Evolutionary conservation across 2,329 filamentous ascomycete genomes (phyloP).

Genomic region (Epicoccum sorghinum): DNA sequence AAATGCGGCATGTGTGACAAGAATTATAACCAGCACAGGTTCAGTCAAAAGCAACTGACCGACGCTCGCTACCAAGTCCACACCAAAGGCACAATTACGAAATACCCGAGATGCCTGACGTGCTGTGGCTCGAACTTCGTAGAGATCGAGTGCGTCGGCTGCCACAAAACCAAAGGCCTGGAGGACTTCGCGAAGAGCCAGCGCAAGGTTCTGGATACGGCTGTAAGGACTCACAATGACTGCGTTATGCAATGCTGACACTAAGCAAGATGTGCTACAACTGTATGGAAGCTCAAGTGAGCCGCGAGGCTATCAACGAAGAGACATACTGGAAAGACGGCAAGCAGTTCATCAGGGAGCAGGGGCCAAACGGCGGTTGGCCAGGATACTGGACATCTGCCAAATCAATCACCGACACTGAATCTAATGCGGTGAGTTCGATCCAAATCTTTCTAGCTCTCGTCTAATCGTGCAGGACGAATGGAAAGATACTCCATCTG

Average conservation of each 20-base stretch:
- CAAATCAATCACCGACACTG: constrained; percentile 9
- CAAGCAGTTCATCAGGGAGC: constrained; percentile 28
- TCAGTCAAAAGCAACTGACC: constrained; percentile 56
- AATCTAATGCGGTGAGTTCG: constrained; percentile 29
- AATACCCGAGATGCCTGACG: constrained; percentile 49
- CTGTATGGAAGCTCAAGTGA: constrained; percentile 38
- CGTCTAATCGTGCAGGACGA: constrained; percentile 24
- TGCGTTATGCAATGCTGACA: constrained; percentile 11
- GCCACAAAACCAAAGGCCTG: constrained; percentile 54
- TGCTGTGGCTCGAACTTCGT: constrained; percentile 52
- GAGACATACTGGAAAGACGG: constrained; percentile 38
- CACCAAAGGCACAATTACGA: constrained; percentile 17
- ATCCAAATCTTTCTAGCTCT: not conserved
- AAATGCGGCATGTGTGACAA: constrained; percentile 56
- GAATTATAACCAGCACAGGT: constrained; percentile 46
- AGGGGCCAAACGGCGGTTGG: constrained; percentile 16
- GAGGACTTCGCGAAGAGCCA: constrained; percentile 59
- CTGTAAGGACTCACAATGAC: constrained; percentile 47
- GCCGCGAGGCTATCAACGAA: constrained; percentile 31
- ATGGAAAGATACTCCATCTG: constrained; percentile 16
- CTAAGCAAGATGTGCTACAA: constrained; percentile 37
- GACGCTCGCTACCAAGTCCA: constrained; percentile 32
- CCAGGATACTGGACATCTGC: constrained; percentile 30
- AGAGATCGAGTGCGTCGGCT: constrained; percentile 58
- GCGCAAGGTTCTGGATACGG: constrained; percentile 52